These are phyloP conservation scores for Apiospora pterosperma DNA, from an alignment of 2,329 filamentous ascomycete genomes.

Conservation along the genomic window DNA sequence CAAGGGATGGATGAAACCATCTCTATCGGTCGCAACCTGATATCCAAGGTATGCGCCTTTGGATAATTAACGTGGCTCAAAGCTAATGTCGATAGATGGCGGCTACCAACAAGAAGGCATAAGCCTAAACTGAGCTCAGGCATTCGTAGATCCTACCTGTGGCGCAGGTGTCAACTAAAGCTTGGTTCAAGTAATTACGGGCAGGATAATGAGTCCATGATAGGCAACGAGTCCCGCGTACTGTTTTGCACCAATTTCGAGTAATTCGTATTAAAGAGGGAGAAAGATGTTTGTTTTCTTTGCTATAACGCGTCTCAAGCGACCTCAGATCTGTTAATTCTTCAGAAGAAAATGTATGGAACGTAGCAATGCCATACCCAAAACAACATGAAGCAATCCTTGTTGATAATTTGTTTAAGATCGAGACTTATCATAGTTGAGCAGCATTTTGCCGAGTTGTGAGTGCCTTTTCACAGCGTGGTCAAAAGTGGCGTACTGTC, in stretches of 20 bases:
- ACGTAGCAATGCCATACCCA: background rate
- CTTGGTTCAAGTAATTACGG: background rate
- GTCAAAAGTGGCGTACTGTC: constrained; percentile 9
- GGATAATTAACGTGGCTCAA: background rate
- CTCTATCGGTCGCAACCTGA: constrained; percentile 51
- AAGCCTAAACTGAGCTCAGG: background rate
- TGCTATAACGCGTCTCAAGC: background rate
- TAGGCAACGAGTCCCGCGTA: background rate
- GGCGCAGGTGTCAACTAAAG: background rate
- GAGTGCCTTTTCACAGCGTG: constrained; percentile 11
- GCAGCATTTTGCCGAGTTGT: constrained; percentile 10
- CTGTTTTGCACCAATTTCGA: background rate
- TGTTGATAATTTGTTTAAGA: no score
- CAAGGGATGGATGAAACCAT: constrained; percentile 56
- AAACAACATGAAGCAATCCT: no score
- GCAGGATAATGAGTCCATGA: background rate
- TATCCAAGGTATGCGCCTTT: constrained; percentile 39
- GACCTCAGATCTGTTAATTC: background rate
- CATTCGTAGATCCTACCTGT: background rate
- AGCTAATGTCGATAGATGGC: background rate
- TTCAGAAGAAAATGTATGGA: background rate
- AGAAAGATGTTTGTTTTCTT: background rate
- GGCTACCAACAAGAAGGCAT: background rate
- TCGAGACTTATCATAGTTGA: background rate
- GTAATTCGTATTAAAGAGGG: background rate